A percentile compares a stretch with the other conserved stretches of the same genome.
These are phyloP conservation scores for Ilyonectria mors-panacis DNA, from an alignment of 2,329 filamentous ascomycete genomes.

Conservation along the genomic window DNA sequence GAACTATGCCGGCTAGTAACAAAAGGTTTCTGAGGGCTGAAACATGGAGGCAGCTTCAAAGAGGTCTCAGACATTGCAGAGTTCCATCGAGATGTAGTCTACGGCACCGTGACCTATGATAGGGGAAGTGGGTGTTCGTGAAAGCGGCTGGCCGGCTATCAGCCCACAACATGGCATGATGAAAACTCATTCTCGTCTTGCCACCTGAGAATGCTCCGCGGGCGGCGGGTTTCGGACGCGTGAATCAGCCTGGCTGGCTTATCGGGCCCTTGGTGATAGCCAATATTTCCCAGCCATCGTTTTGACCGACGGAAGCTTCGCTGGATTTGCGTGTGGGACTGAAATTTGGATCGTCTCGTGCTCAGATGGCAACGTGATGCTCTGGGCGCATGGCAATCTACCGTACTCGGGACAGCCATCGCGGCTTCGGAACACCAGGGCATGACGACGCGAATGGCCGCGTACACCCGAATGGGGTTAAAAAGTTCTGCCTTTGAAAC, in stretches of 20 bases:
- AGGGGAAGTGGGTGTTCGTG: neutral
- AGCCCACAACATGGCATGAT: neutral
- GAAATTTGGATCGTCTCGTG: neutral
- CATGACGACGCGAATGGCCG: neutral
- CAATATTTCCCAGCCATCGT: neutral
- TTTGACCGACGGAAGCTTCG: neutral
- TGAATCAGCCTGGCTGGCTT: neutral
- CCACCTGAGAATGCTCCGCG: neutral
- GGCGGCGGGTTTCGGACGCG: neutral
- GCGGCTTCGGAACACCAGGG: neutral
- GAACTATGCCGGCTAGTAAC: conserved; percentile 15
- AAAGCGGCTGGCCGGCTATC: neutral
- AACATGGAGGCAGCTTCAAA: neutral
- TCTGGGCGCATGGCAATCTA: neutral
- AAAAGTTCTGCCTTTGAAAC: neutral
- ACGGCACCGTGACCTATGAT: neutral
- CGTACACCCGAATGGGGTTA: neutral
- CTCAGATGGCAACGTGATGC: neutral
- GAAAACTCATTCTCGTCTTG: neutral
- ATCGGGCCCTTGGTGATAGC: neutral
- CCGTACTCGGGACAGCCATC: neutral
- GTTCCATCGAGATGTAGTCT: neutral
- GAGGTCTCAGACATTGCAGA: neutral
- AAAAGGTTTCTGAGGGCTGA: conserved; percentile 9
- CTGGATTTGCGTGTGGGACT: neutral